These are phyloP conservation scores for Lagenidium sp. DNA, from an alignment of 352 stramenopile genomes.

Conservation along the genomic window DNA sequence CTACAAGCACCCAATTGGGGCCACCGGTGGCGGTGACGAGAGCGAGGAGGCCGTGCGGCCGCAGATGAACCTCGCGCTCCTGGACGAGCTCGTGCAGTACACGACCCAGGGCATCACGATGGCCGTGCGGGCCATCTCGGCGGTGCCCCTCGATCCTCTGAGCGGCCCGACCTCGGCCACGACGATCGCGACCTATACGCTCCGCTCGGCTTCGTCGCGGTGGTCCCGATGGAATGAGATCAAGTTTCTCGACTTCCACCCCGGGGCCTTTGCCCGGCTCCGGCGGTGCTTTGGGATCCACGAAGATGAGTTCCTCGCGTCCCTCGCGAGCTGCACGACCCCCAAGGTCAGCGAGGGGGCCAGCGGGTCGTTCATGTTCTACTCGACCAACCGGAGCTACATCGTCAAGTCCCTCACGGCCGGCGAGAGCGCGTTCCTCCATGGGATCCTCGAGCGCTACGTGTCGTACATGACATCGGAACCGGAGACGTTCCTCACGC, in stretches of 20 bases:
- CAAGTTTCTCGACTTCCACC: slow-evolving; percentile 57
- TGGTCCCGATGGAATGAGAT: slow-evolving; percentile 33
- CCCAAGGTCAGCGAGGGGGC: slow-evolving; percentile 74
- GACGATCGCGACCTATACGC: slow-evolving; percentile 25
- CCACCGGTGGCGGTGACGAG: slow-evolving; percentile 17
- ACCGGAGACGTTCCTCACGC: slow-evolving; percentile 57
- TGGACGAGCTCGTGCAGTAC: slow-evolving; percentile 71
- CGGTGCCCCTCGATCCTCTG: slow-evolving; percentile 8
- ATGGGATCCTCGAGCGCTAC: slow-evolving; percentile 61
- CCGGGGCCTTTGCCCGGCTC: slow-evolving; percentile 37
- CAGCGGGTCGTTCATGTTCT: slow-evolving; percentile 80
- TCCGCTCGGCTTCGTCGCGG: slow-evolving; percentile 17
- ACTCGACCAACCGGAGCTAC: slow-evolving; percentile 61
- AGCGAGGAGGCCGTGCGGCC: slow-evolving; percentile 52
- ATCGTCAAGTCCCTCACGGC: slow-evolving; percentile 72
- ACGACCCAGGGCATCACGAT: slow-evolving; percentile 69
- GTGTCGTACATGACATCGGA: slow-evolving; percentile 44
- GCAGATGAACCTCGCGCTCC: slow-evolving; percentile 71
- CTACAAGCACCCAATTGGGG: slow-evolving; percentile 33
- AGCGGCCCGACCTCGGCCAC: slow-evolving; percentile 1
- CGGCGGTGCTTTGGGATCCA: slow-evolving; percentile 46
- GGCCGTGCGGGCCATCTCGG: slow-evolving; percentile 10
- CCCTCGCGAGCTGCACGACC: slow-evolving; percentile 53
- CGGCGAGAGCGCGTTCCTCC: slow-evolving; percentile 52
- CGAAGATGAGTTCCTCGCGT: slow-evolving; percentile 37